Conservation (phyloP, 2,329 filamentous ascomycete species). For the Monosporascus sp. region DNA sequence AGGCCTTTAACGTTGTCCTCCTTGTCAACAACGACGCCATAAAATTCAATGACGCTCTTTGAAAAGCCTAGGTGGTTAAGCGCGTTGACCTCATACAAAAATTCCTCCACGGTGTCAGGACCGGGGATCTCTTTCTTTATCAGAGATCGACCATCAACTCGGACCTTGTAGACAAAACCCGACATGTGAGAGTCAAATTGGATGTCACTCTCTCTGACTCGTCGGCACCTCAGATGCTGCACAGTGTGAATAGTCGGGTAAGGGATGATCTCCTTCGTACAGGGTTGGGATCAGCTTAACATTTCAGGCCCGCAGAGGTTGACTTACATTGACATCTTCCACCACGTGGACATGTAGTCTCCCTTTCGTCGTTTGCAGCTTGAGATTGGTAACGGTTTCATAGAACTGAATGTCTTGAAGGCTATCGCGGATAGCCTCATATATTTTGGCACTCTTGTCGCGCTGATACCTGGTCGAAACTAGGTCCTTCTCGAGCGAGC, state of each 20-base stretch:
- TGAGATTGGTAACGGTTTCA: conserved; percentile 91
- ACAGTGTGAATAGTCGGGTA: conserved; percentile 73
- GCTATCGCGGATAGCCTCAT: conserved; percentile 89
- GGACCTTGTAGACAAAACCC: conserved; percentile 94
- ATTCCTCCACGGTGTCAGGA: conserved; percentile 91
- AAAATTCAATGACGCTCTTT: conserved; percentile 75
- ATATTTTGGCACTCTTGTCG: conserved; percentile 89
- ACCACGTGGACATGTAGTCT: conserved; percentile 93
- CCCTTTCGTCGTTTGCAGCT: conserved; percentile 82
- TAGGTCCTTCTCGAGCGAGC: conserved; percentile 82
- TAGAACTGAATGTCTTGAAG: conserved; percentile 94
- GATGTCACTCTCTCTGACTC: conserved; percentile 68
- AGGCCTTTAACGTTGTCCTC: conserved; percentile 75
- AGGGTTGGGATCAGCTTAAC: conserved; percentile 2
- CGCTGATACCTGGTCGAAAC: conserved; percentile 74
- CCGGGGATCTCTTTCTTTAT: conserved; percentile 99
- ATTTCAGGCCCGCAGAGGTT: background rate
- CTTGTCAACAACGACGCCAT: conserved; percentile 84
- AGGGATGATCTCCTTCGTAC: conserved; percentile 69
- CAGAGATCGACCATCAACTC: conserved; percentile 59
- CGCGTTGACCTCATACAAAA: conserved; percentile 95
- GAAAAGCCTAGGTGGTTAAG: conserved; percentile 72
- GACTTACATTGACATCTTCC: conserved; percentile 77
- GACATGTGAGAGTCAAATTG: conserved; percentile 89
- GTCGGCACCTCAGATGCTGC: conserved; percentile 62